These are phyloP conservation scores for Holtermannia corniformis DNA, from an alignment of 768 basidiomycete species.

Conservation along the genomic window DNA sequence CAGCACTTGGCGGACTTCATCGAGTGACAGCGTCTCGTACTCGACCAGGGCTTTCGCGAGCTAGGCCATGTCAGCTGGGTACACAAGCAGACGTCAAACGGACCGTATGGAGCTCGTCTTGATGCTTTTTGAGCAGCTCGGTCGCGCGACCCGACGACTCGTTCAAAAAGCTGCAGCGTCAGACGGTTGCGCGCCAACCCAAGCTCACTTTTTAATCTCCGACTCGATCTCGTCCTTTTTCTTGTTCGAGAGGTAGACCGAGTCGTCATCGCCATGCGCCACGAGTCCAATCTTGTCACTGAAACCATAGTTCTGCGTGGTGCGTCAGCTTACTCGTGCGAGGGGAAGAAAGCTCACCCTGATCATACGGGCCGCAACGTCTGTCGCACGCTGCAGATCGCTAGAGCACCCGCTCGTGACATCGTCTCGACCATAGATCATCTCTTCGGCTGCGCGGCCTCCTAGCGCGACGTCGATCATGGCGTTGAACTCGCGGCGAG, in stretches of 20 bases:
- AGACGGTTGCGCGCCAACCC: background rate
- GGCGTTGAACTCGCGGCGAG: conserved; percentile 40
- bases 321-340: background rate
- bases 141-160: conserved; percentile 60
- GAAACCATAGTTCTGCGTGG: conserved; percentile 40
- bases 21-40: conserved; percentile 80
- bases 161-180: conserved; percentile 51
- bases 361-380: conserved; percentile 75
- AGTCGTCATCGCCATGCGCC: conserved; percentile 65
- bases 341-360: conserved; percentile 50
- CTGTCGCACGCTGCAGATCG: conserved; percentile 71
- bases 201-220: conserved; percentile 67
- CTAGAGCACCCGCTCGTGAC: conserved; percentile 87
- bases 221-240: conserved; percentile 77
- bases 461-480: conserved; percentile 86
- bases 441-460: conserved; percentile 87
- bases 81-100: conserved; percentile 2
- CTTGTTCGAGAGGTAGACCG: conserved; percentile 59
- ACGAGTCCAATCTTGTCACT: conserved; percentile 53
- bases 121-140: conserved; percentile 54
- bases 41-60: conserved; percentile 86
- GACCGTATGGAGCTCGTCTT: conserved; percentile 62
- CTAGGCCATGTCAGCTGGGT: conserved; percentile 42
- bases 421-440: conserved; percentile 79
- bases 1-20: conserved; percentile 78